These are phyloP conservation scores for Penicillium verrucosum DNA, from an alignment of 2,329 filamentous ascomycete genomes.

Conservation along the genomic window DNA sequence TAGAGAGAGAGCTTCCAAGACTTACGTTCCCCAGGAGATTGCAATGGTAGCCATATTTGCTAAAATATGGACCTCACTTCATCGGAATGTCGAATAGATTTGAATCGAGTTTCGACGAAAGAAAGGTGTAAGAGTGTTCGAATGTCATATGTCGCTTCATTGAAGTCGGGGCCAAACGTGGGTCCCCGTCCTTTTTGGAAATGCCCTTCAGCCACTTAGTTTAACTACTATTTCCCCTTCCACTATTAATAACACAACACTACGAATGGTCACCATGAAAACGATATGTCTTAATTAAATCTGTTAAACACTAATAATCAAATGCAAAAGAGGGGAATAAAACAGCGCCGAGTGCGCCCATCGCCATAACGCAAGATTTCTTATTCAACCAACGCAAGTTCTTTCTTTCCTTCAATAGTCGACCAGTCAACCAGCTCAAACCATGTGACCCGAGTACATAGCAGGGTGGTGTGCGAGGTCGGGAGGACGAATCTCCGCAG, in stretches of 20 bases:
- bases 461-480: constrained; percentile 57
- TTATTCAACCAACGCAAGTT: neutral
- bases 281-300: neutral
- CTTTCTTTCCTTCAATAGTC: neutral
- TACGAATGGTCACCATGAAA: neutral
- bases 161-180: constrained; percentile 4
- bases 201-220: neutral
- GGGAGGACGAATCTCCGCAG: constrained; percentile 48
- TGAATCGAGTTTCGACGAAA: neutral
- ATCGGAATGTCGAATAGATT: neutral
- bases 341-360: neutral
- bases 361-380: constrained; percentile 8
- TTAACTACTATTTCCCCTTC: neutral
- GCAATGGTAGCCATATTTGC: constrained; percentile 28
- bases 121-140: neutral
- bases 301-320: neutral
- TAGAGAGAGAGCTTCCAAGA: constrained; percentile 6
- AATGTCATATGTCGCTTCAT: constrained; percentile 1
- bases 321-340: constrained; percentile 2
- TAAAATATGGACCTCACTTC: neutral
- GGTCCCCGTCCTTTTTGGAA: neutral
- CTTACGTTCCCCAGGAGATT: constrained; percentile 35
- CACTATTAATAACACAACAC: neutral
- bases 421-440: neutral
- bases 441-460: constrained; percentile 32